Evolutionary conservation across 169 alveolate species (phyloP).

Genomic region (Perkinsus chesapeaki): DNA sequence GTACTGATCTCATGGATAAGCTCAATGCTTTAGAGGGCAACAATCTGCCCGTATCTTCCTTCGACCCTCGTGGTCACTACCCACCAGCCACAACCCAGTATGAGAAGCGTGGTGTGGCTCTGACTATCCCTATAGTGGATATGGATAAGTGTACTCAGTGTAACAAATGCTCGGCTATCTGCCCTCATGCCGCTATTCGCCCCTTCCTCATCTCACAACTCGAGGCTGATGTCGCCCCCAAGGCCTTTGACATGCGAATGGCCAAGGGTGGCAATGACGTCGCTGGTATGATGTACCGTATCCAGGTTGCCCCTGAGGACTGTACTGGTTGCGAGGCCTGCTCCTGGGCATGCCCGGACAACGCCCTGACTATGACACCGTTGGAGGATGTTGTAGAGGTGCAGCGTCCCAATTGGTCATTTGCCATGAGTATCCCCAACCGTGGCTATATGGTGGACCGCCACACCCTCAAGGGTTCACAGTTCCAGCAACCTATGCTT

Average conservation of each 20-base stretch:
- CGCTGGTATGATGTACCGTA: constrained; percentile 42
- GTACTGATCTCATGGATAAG: constrained; percentile 15
- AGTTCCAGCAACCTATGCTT: constrained; percentile 45
- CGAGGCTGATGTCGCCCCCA: constrained; percentile 38
- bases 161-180: constrained; percentile 45
- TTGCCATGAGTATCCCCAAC: constrained; percentile 33
- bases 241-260: constrained; percentile 29
- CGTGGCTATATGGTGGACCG: constrained; percentile 39
- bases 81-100: constrained; percentile 42
- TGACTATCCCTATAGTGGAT: constrained; percentile 48
- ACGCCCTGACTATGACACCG: constrained; percentile 40
- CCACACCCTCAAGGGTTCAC: constrained; percentile 48
- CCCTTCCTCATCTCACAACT: constrained; percentile 42
- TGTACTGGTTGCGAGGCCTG: constrained; percentile 59
- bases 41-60: constrained; percentile 38
- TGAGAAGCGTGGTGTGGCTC: constrained; percentile 50
- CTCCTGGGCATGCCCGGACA: constrained; percentile 51
- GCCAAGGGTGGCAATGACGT: constrained; percentile 42
- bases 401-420: constrained; percentile 43
- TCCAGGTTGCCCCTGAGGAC: constrained; percentile 50
- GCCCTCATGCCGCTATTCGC: constrained; percentile 53
- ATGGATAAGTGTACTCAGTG: constrained; percentile 55
- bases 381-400: constrained; percentile 21
- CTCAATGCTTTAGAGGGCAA: constrained; percentile 39
- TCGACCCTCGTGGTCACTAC: constrained; percentile 43